phyloP scores from a whole-genome alignment of 208 protist species.

The Leishmania tarentolae region DNA sequence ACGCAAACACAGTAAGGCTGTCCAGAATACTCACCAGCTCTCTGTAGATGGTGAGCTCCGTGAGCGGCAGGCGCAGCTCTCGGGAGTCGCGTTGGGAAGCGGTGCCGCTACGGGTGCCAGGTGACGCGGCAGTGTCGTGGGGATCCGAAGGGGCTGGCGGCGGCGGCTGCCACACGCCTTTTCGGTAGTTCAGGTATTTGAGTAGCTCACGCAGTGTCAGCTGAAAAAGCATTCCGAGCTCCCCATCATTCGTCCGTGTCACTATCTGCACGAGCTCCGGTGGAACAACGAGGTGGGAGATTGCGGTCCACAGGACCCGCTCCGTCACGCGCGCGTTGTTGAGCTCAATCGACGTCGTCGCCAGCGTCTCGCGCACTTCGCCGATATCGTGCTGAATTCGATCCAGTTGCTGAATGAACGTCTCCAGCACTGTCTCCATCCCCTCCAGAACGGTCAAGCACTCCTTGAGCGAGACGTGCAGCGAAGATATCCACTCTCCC shows the following conservation, averaged over 20 bases:
- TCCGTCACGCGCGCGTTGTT: constrained; percentile 52
- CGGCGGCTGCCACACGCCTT: constrained; percentile 36
- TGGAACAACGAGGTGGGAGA: constrained; percentile 67
- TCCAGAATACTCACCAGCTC: constrained; percentile 67
- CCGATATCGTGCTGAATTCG: constrained; percentile 75
- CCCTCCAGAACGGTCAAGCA: constrained; percentile 60
- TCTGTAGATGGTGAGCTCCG: constrained; percentile 54
- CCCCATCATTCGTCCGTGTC: constrained; percentile 65
- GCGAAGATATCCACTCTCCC: constrained; percentile 49
- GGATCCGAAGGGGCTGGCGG: background rate
- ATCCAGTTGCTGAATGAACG: constrained; percentile 69
- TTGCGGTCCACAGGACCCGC: constrained; percentile 53
- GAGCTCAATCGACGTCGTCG: constrained; percentile 47
- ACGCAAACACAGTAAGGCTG: constrained; percentile 74
- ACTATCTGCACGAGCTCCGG: constrained; percentile 83
- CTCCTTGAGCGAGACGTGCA: constrained; percentile 60
- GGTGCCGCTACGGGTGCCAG: background rate
- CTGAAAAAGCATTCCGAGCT: constrained; percentile 75
- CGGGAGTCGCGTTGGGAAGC: constrained; percentile 2
- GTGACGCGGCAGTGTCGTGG: background rate
- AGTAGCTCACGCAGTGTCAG: constrained; percentile 56
- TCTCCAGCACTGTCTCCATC: constrained; percentile 69
- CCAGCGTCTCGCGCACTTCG: constrained; percentile 67
- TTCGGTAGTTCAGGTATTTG: constrained; percentile 64
- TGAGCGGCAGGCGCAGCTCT: constrained; percentile 47